These are phyloP conservation scores for Neurospora sp. DNA, from an alignment of 495 filamentous ascomycete species.

Conservation along the genomic window DNA sequence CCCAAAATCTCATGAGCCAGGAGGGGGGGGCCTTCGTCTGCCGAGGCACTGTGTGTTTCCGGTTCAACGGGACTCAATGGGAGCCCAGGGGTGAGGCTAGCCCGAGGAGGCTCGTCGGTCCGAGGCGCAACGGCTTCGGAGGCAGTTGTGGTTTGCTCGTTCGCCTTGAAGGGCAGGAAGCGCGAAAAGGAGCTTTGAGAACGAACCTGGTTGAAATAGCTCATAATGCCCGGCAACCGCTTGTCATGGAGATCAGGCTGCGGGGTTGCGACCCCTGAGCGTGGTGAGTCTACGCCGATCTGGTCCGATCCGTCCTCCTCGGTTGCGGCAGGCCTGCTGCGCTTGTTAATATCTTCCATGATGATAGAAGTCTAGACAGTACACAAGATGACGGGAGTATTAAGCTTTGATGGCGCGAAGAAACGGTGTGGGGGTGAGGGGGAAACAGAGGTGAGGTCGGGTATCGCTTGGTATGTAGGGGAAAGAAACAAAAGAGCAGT, in stretches of 20 bases:
- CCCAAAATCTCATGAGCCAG: constrained; percentile 38
- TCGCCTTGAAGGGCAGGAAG: constrained; percentile 26
- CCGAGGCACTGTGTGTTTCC: constrained; percentile 14
- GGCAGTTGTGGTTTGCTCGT: constrained; percentile 28
- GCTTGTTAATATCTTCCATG: constrained; percentile 35
- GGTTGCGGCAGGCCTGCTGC: constrained; percentile 36
- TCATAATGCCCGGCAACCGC: constrained; percentile 80
- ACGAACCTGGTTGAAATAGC: constrained; percentile 98
- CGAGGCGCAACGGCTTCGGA: constrained; percentile 22
- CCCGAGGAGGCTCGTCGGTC: constrained; percentile 25
- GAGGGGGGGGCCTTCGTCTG: constrained; percentile 41
- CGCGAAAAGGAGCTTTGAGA: constrained; percentile 36
- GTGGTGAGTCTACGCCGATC: constrained; percentile 72
- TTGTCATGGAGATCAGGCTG: constrained; percentile 84
- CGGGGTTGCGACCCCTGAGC: constrained; percentile 77
- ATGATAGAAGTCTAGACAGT: constrained; percentile 6
- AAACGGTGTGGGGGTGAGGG: constrained; percentile 14
- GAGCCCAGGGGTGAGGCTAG: constrained; percentile 14
- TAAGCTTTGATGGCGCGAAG: constrained; percentile 1
- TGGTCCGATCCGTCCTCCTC: constrained; percentile 67
- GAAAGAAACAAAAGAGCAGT: constrained; percentile 14
- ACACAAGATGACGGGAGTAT: neutral
- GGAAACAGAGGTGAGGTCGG: constrained; percentile 7
- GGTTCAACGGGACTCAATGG: constrained; percentile 15
- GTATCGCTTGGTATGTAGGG: neutral